Evolutionary conservation across 2,329 filamentous ascomycete species (phyloP).

Genomic region (Aspergillus pseudotamarii): DNA sequence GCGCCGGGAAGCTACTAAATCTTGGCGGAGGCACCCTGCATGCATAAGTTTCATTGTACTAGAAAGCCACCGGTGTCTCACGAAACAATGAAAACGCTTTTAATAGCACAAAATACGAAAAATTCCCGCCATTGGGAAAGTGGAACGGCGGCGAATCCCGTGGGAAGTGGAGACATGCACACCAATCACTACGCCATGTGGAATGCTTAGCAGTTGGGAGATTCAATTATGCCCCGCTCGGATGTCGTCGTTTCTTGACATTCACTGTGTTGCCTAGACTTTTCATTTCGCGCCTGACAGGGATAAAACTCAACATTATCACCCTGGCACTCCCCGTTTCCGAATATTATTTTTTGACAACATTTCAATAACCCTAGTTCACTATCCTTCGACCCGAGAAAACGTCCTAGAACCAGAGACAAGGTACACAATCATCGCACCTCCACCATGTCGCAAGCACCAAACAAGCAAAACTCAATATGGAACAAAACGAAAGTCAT

Average conservation of each 20-base stretch:
- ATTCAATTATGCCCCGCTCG: background rate
- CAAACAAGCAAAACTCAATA: background rate
- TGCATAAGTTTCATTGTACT: background rate
- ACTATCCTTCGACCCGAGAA: background rate
- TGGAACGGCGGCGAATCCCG: background rate
- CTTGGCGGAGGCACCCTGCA: background rate
- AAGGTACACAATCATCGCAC: background rate
- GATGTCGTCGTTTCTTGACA: background rate
- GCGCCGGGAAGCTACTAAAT: no score
- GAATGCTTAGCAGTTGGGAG: background rate
- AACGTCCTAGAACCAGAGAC: background rate
- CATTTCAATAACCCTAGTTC: background rate
- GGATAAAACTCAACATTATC: background rate
- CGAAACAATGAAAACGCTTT: background rate
- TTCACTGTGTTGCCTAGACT: background rate
- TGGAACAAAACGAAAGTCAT: constrained; percentile 45
- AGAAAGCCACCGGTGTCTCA: background rate
- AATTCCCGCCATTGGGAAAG: background rate
- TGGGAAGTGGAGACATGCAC: background rate
- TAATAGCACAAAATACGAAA: background rate
- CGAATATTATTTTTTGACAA: background rate
- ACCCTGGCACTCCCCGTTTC: background rate
- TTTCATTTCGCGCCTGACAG: background rate
- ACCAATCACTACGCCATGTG: background rate
- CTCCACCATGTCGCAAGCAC: constrained; percentile 8